Conservation (phyloP, 257 asterid genomes). For the Osmanthus fragrans region DNA sequence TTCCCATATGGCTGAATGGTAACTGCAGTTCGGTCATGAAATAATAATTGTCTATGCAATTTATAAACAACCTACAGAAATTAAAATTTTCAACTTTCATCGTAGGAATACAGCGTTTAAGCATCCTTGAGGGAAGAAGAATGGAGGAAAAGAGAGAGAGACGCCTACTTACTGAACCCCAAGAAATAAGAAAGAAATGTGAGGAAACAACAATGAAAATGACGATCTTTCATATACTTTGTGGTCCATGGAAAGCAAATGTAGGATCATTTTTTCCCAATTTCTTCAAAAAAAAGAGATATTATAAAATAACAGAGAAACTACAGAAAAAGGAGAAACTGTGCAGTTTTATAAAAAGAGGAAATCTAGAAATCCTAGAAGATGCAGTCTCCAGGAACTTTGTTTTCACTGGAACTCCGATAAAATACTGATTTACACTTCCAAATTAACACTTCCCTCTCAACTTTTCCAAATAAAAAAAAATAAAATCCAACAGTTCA, state of each 20-base stretch:
- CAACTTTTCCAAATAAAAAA: not conserved
- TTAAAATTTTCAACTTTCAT: no score
- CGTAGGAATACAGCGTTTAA: not conserved
- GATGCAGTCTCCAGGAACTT: not conserved
- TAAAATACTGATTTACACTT: not conserved
- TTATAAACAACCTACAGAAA: not conserved
- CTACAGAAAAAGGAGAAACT: not conserved
- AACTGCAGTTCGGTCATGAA: not conserved
- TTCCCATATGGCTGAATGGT: conserved; percentile 26
- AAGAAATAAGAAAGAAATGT: not conserved
- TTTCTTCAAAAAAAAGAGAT: not conserved
- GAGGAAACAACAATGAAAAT: not conserved
- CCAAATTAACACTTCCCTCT: not conserved
- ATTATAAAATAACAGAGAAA: no score
- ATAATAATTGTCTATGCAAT: not conserved
- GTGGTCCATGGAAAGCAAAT: not conserved
- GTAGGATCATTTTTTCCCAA: not conserved
- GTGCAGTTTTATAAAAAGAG: not conserved
- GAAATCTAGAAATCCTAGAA: not conserved
- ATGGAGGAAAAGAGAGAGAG: not conserved
- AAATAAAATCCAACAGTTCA: not conserved
- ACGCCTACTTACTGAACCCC: not conserved
- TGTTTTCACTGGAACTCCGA: not conserved
- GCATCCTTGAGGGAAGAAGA: not conserved
- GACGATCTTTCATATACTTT: not conserved